Conservation (phyloP, 768 basidiomycete species). For the Lepiota brunneoincarnata region DNA sequence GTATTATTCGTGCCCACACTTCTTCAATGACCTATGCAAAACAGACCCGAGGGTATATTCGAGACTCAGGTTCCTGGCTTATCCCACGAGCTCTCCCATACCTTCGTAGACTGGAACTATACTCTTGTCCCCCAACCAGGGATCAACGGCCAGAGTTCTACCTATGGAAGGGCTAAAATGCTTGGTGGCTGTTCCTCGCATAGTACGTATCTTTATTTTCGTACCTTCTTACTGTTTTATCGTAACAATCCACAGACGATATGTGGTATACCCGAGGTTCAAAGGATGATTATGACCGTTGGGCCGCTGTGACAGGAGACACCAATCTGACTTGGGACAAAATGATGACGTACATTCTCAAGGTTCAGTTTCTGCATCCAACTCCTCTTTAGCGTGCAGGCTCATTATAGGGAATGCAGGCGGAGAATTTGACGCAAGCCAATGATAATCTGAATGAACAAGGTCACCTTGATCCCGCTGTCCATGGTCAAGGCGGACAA, state of each 20-base stretch:
- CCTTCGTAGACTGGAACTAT: slow-evolving; percentile 21
- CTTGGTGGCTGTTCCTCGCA: slow-evolving; percentile 31
- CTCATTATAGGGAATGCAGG: background rate
- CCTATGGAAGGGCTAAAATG: slow-evolving; percentile 25
- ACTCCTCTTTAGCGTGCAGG: background rate
- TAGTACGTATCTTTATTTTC: slow-evolving; percentile 17
- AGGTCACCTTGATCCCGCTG: slow-evolving; percentile 11
- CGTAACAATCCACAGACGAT: background rate
- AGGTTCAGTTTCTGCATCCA: background rate
- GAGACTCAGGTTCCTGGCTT: slow-evolving; percentile 2
- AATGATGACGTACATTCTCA: slow-evolving; percentile 2
- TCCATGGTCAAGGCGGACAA: slow-evolving; percentile 10
- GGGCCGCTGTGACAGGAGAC: background rate
- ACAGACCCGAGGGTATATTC: slow-evolving; percentile 1
- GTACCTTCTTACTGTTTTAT: too few relatives aligned
- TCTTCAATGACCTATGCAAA: too few relatives aligned
- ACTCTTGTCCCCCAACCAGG: slow-evolving; percentile 21
- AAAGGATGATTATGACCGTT: slow-evolving; percentile 8
- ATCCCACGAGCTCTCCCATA: background rate
- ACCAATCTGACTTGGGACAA: slow-evolving; percentile 8
- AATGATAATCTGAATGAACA: slow-evolving; percentile 1
- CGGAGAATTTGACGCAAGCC: slow-evolving; percentile 1
- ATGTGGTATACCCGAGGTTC: slow-evolving; percentile 11
- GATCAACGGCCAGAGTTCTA: slow-evolving; percentile 19
- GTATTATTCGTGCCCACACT: too few relatives aligned